Percentiles rank a stretch among this genome's conserved stretches.
Conservation (phyloP, 768 basidiomycete species). For the Podaxis carcinomalis region DNA sequence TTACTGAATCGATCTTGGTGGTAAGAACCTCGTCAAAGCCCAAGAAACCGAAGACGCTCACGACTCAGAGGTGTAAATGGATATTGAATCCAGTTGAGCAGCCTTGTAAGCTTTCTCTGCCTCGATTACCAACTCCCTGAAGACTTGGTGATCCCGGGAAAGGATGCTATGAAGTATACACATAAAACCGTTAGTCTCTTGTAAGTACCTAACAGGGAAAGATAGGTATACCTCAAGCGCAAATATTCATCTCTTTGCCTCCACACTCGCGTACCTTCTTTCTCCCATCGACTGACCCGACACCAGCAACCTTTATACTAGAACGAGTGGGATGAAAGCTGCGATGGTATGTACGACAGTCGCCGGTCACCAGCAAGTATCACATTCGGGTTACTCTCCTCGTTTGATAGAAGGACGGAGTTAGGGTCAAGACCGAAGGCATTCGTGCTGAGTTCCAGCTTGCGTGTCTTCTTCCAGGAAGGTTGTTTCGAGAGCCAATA, state of each 20-base stretch:
- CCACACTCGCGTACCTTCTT: slow-evolving; percentile 27
- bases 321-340: slow-evolving; percentile 32
- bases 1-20: neutral
- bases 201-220: neutral
- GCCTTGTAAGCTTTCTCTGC: slow-evolving; percentile 48
- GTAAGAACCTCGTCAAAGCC: neutral
- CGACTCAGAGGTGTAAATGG: slow-evolving; percentile 48
- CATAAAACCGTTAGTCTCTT: neutral
- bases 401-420: slow-evolving; percentile 29
- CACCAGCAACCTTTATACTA: slow-evolving; percentile 49
- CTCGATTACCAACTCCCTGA: slow-evolving; percentile 51
- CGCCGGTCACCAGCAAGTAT: slow-evolving; percentile 23
- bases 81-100: slow-evolving; percentile 48
- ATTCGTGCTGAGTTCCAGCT: slow-evolving; percentile 46
- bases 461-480: slow-evolving; percentile 51
- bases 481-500: slow-evolving; percentile 62
- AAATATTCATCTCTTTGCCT: slow-evolving; percentile 33
- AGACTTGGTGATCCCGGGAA: slow-evolving; percentile 36
- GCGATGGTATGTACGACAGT: slow-evolving; percentile 41
- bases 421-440: slow-evolving; percentile 30
- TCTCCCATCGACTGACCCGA: slow-evolving; percentile 31
- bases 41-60: slow-evolving; percentile 14
- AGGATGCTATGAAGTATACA: slow-evolving; percentile 38
- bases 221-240: slow-evolving; percentile 34
- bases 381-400: slow-evolving; percentile 23